These are phyloP conservation scores for Cystobasidium slooffiae DNA, from an alignment of 1,284 basidiomycete species.

Conservation along the genomic window DNA sequence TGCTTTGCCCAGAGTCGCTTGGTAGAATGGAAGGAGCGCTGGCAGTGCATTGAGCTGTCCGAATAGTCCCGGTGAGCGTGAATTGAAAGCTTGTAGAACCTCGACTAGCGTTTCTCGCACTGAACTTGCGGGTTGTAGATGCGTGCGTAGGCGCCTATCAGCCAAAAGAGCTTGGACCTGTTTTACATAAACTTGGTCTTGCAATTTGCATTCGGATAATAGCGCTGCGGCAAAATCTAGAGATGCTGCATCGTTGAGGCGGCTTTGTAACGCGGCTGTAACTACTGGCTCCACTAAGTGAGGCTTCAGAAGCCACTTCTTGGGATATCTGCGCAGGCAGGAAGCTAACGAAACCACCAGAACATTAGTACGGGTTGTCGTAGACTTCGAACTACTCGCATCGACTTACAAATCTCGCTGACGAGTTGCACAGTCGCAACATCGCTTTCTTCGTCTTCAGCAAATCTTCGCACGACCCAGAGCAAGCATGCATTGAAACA, in stretches of 20 bases:
- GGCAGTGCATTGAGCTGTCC: constrained; percentile 3
- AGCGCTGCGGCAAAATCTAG: constrained; percentile 64
- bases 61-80: constrained; percentile 10
- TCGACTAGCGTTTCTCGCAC: neutral
- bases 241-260: constrained; percentile 61
- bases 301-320: constrained; percentile 60
- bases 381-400: neutral
- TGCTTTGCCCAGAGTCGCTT: neutral
- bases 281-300: constrained; percentile 76
- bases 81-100: constrained; percentile 8
- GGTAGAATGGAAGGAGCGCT: constrained; percentile 12
- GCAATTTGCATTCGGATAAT: constrained; percentile 26
- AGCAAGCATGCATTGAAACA: constrained; percentile 48
- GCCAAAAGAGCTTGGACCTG: constrained; percentile 20
- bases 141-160: constrained; percentile 9
- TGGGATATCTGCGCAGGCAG: neutral
- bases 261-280: constrained; percentile 67
- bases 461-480: constrained; percentile 57
- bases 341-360: neutral
- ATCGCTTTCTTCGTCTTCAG: constrained; percentile 55
- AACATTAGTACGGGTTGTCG: neutral
- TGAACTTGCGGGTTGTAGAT: constrained; percentile 7
- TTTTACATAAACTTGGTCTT: constrained; percentile 2
- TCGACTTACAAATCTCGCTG: constrained; percentile 44
- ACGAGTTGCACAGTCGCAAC: constrained; percentile 27